Percentiles rank a stretch among this genome's conserved stretches.
Evolutionary conservation across 805 yeast species (phyloP).

Genomic region (Blastobotrys attinorum): DNA sequence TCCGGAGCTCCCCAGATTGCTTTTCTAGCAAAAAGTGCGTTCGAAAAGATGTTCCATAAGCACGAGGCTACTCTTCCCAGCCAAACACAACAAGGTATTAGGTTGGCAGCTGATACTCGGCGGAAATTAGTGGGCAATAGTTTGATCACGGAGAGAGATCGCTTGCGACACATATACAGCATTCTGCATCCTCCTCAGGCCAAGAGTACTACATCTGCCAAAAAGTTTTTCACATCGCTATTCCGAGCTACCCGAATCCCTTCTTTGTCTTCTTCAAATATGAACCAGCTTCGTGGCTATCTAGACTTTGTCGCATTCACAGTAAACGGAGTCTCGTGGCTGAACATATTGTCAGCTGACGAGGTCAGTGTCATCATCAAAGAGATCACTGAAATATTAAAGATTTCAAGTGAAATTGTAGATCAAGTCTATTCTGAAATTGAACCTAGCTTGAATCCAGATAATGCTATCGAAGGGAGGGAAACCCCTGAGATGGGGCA

Average conservation of each 20-base stretch:
- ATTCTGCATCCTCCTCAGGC: background rate
- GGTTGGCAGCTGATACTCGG: background rate
- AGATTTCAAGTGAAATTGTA: background rate
- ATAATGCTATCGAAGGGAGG: background rate
- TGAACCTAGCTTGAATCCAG: too few relatives aligned
- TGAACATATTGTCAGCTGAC: background rate
- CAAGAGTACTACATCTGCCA: background rate
- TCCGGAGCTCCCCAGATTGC: constrained; percentile 39
- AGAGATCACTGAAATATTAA: constrained; percentile 1
- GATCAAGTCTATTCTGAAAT: constrained; percentile 1
- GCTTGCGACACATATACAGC: background rate
- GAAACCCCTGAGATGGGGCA: background rate
- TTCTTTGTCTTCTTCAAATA: background rate
- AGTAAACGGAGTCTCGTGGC: background rate
- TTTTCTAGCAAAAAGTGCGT: constrained; percentile 44
- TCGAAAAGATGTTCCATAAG: constrained; percentile 49
- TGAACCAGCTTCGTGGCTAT: background rate
- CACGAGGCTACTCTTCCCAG: constrained; percentile 42
- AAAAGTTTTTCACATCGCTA: background rate
- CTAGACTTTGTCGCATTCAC: background rate
- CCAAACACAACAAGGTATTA: background rate
- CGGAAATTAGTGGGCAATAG: background rate
- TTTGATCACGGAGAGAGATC: background rate
- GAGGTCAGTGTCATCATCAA: constrained; percentile 1
- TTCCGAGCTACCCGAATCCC: background rate